phyloP scores from a whole-genome alignment of 2,329 filamentous ascomycete species.

The Arthrobotrys conoides region DNA sequence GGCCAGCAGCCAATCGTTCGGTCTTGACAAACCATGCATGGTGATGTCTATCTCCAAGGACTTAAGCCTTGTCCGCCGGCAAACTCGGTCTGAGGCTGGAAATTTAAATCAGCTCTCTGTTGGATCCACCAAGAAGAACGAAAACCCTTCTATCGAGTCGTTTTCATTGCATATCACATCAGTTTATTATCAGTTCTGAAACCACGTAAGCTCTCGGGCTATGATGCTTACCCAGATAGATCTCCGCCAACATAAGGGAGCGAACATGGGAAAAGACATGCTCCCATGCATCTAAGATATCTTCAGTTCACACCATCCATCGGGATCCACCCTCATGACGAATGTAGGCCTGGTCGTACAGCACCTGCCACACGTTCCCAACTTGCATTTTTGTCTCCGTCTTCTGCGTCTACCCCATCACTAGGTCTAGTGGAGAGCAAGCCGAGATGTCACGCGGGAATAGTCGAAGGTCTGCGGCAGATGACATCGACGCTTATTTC shows the following conservation, averaged over 20 bases:
- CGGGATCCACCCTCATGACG: conserved; percentile 20
- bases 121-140: background rate
- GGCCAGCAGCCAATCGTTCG: conserved; percentile 18
- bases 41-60: conserved; percentile 26
- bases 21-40: conserved; percentile 21
- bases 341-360: conserved; percentile 42
- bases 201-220: conserved; percentile 42
- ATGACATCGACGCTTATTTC: conserved; percentile 24
- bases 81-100: conserved; percentile 42
- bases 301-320: background rate
- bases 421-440: conserved; percentile 20
- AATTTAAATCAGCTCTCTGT: conserved; percentile 18
- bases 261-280: conserved; percentile 1
- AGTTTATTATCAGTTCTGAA: conserved; percentile 26
- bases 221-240: background rate
- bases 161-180: conserved; percentile 26
- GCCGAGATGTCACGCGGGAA: conserved; percentile 32
- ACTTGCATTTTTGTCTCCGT: conserved; percentile 30
- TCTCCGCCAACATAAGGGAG: conserved; percentile 7
- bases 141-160: conserved; percentile 13
- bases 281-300: background rate
- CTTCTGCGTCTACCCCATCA: conserved; percentile 22
- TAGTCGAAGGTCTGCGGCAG: conserved; percentile 24
- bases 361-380: conserved; percentile 38
- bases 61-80: conserved; percentile 16